Conservation (phyloP, 805 yeast genomes). For the Deakozyma indianensis region DNA sequence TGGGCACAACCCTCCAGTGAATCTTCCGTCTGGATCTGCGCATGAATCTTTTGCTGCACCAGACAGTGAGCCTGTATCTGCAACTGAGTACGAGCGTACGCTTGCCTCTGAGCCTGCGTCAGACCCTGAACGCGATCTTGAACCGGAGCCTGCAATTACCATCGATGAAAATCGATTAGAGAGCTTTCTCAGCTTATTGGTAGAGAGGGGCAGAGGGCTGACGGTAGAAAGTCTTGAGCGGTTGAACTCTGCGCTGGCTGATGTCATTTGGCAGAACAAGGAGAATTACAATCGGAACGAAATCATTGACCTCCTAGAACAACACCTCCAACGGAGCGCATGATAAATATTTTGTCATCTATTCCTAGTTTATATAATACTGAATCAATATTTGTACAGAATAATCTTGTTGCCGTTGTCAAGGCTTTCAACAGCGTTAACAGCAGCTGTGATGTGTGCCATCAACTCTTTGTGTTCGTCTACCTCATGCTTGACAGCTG, state of each 20-base stretch:
- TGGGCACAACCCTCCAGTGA: neutral
- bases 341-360: neutral
- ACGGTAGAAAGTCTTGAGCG: conserved; percentile 42
- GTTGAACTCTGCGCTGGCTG: conserved; percentile 52
- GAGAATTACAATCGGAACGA: conserved; percentile 30
- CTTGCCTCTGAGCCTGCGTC: neutral
- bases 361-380: too few relatives aligned
- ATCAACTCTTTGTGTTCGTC: neutral
- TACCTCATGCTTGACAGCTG: conserved; percentile 1
- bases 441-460: neutral
- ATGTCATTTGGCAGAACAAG: conserved; percentile 55
- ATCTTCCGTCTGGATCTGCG: neutral
- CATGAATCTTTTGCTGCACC: neutral
- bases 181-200: neutral
- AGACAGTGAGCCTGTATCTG: neutral
- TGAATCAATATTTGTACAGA: too few relatives aligned
- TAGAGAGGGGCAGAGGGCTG: neutral
- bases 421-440: neutral
- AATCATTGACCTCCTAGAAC: conserved; percentile 9
- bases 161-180: neutral
- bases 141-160: neutral
- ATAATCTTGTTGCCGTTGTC: too few relatives aligned
- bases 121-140: neutral
- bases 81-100: neutral
- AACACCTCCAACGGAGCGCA: neutral